phyloP scores from a whole-genome alignment of 768 basidiomycete species.

The Collybia sordida region DNA sequence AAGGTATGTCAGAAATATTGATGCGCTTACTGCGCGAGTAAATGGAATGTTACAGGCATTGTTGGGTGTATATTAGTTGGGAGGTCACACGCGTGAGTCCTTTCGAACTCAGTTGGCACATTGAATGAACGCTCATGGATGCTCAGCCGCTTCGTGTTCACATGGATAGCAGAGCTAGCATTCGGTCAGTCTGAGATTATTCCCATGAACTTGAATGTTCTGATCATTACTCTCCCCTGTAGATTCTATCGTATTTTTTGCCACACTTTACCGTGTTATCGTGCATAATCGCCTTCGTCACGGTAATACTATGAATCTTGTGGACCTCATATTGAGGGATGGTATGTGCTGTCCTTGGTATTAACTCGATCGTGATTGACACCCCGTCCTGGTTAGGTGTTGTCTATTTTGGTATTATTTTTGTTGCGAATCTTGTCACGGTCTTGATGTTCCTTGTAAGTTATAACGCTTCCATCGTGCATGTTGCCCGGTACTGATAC shows the following conservation, averaged over 20 bases:
- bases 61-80: constrained; percentile 37
- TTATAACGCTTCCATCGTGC: not conserved
- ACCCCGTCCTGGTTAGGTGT: constrained; percentile 19
- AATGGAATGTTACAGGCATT: constrained; percentile 18
- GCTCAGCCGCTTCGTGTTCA: constrained; percentile 30
- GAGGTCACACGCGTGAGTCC: constrained; percentile 21
- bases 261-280: constrained; percentile 27
- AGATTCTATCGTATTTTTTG: constrained; percentile 31
- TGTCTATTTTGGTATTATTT: constrained; percentile 34
- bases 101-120: not conserved
- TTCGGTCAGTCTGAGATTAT: constrained; percentile 22
- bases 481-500: not conserved
- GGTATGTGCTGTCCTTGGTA: constrained; percentile 18
- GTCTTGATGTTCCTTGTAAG: constrained; percentile 32
- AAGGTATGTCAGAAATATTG: constrained; percentile 16
- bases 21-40: not conserved
- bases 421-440: constrained; percentile 28
- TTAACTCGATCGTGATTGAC: not conserved
- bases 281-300: constrained; percentile 13
- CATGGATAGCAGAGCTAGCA: constrained; percentile 35
- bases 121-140: not conserved
- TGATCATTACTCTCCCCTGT: not conserved
- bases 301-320: constrained; percentile 16
- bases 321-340: constrained; percentile 31
- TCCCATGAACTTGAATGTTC: not conserved